These are phyloP conservation scores for Termitomyces sp. DNA, from an alignment of 768 basidiomycete genomes.

Conservation along the genomic window DNA sequence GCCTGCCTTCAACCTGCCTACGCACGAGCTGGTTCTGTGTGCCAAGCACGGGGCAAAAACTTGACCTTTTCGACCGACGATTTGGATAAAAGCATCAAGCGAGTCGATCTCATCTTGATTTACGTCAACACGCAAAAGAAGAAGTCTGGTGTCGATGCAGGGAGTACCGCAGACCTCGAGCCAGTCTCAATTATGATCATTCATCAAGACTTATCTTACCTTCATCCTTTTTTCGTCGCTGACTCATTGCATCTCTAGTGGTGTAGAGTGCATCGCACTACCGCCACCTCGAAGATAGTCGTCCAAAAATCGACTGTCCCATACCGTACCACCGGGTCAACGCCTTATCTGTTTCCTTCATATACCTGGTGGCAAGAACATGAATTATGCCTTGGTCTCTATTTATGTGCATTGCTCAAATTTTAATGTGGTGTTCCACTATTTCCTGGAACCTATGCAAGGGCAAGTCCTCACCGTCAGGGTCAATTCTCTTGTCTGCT, in stretches of 20 bases:
- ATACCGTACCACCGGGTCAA: conserved; percentile 96
- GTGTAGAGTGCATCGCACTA: conserved; percentile 96
- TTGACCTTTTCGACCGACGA: conserved; percentile 96
- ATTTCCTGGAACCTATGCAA: no score
- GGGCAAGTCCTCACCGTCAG: no score
- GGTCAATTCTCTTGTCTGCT: no score
- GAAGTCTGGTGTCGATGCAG: conserved; percentile 95
- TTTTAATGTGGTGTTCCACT: no score
- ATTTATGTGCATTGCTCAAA: no score
- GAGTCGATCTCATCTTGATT: conserved; percentile 98
- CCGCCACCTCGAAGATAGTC: conserved; percentile 91
- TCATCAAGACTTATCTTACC: not conserved
- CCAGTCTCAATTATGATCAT: no score
- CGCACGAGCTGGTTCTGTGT: conserved; percentile 96
- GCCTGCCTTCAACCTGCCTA: conserved; percentile 82
- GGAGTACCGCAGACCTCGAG: conserved; percentile 98
- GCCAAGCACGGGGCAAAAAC: conserved; percentile 84
- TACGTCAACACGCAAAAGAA: conserved; percentile 99
- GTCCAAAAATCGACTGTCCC: conserved; percentile 99
- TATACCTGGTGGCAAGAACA: no score
- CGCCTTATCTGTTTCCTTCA: no score
- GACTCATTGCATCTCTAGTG: conserved; percentile 47
- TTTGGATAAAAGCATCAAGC: conserved; percentile 87
- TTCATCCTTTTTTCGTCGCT: not conserved
- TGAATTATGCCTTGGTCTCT: no score